Conservation (phyloP, 2,329 filamentous ascomycete genomes). For the Neospermospora avenae region DNA sequence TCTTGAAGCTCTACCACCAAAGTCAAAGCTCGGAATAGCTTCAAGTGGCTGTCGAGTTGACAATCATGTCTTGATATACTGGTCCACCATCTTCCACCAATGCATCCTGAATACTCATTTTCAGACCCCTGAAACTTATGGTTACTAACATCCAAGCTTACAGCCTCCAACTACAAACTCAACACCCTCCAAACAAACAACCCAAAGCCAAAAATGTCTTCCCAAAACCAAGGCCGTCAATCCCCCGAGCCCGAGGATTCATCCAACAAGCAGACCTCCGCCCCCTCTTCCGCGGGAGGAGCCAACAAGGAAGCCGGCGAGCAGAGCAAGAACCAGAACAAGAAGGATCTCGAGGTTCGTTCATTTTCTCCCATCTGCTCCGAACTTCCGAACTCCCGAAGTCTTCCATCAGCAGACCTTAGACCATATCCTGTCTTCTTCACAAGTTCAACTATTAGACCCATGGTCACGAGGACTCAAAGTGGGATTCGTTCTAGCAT, state of each 20-base stretch:
- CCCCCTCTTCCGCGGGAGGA: slow-evolving; percentile 48
- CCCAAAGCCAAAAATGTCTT: slow-evolving; percentile 27
- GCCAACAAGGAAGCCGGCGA: slow-evolving; percentile 46
- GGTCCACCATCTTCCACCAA: neutral
- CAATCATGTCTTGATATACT: neutral
- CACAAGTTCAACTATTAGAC: too few relatives aligned
- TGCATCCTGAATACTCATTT: neutral
- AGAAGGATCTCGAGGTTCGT: slow-evolving; percentile 49
- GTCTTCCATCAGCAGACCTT: neutral
- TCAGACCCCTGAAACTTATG: neutral
- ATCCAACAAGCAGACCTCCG: slow-evolving; percentile 55
- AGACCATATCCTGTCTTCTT: too few relatives aligned
- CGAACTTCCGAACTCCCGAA: neutral
- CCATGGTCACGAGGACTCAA: too few relatives aligned
- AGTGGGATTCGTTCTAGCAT: too few relatives aligned
- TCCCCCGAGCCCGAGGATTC: slow-evolving; percentile 73
- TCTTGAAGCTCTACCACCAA: too few relatives aligned
- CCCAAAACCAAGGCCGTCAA: slow-evolving; percentile 67
- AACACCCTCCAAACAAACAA: neutral
- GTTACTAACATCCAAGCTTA: too few relatives aligned
- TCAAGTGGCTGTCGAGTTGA: neutral
- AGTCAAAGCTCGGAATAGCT: neutral
- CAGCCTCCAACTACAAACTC: neutral
- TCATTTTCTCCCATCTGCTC: neutral
- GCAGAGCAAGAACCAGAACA: slow-evolving; percentile 48